A percentile compares a stretch with the other conserved stretches of the same genome.
Conservation (phyloP, 2,329 filamentous ascomycete genomes). For the Cordyceps javanica region DNA sequence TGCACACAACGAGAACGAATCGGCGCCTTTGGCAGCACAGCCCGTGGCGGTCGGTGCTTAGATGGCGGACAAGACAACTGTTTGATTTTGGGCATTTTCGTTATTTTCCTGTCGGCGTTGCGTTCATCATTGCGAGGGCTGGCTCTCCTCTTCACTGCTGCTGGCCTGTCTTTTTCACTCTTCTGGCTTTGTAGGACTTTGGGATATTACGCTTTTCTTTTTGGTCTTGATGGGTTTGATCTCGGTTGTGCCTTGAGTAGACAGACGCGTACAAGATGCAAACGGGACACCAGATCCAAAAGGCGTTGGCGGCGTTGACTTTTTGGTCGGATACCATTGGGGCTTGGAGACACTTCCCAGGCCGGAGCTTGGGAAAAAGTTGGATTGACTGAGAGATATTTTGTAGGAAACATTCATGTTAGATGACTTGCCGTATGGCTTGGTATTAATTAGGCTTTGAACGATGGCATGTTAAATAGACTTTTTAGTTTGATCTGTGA, state of each 20-base stretch:
- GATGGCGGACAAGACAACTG: not conserved
- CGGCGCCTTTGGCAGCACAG: slow-evolving; percentile 6
- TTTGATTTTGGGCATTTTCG: not conserved
- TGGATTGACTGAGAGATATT: not conserved
- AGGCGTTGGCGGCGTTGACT: slow-evolving; percentile 10
- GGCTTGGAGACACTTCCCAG: not conserved
- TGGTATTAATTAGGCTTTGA: slow-evolving; percentile 12
- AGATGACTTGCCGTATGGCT: slow-evolving; percentile 9
- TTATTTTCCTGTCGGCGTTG: slow-evolving; percentile 9
- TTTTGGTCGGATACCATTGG: slow-evolving; percentile 10
- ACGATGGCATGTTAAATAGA: slow-evolving; percentile 5
- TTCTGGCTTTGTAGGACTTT: not conserved
- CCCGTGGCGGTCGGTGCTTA: slow-evolving; percentile 23
- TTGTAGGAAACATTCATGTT: slow-evolving; percentile 11
- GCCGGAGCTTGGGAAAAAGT: not conserved
- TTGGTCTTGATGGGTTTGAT: not conserved
- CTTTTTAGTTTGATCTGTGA: not conserved
- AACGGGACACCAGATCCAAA: slow-evolving; percentile 1
- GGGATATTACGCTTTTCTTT: not conserved
- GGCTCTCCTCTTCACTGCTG: not conserved
- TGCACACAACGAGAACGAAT: slow-evolving; percentile 42
- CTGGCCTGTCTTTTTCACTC: not conserved
- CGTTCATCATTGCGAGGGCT: slow-evolving; percentile 3
- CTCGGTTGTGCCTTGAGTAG: not conserved
- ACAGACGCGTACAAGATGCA: not conserved